A percentile compares a stretch with the other conserved stretches of the same genome.
These are phyloP conservation scores for Lichtheimia ornata DNA, from an alignment of 371 early-diverging fungal species.

Conservation along the genomic window DNA sequence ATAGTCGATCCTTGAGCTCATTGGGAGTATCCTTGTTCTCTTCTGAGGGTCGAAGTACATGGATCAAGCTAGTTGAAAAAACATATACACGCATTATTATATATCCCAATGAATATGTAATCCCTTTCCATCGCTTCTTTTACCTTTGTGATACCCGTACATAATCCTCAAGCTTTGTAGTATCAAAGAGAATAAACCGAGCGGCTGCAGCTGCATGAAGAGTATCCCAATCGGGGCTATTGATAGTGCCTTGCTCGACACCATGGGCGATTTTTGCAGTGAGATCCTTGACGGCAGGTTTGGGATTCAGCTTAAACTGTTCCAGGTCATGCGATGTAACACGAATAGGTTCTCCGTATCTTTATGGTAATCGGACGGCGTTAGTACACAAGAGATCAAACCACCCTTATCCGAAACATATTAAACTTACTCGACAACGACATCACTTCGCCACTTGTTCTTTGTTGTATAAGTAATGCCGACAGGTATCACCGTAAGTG, in stretches of 20 bases:
- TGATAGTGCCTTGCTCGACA: constrained; percentile 54
- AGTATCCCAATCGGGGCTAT: constrained; percentile 63
- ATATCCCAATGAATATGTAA: too few relatives aligned
- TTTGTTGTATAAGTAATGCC: constrained; percentile 62
- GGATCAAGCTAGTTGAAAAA: constrained; percentile 26
- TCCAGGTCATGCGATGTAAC: constrained; percentile 32
- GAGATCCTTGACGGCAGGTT: constrained; percentile 46
- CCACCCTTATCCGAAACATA: neutral
- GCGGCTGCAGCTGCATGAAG: constrained; percentile 48
- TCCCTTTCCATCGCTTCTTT: neutral
- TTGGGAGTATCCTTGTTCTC: constrained; percentile 1
- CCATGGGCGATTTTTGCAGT: constrained; percentile 48
- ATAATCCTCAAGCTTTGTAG: constrained; percentile 46
- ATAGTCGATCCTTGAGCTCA: constrained; percentile 35
- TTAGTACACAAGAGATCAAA: neutral
- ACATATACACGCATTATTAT: neutral
- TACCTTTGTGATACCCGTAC: constrained; percentile 55
- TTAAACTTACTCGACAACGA: constrained; percentile 47
- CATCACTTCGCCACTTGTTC: constrained; percentile 57
- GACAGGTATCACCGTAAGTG: constrained; percentile 42
- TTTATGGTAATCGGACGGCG: constrained; percentile 10
- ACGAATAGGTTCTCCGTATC: constrained; percentile 52
- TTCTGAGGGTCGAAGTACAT: constrained; percentile 31
- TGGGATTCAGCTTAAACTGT: constrained; percentile 43
- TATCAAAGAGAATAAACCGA: constrained; percentile 47